Conservation (phyloP, 225 moss, liverwort and hornwort species). For the Bryoerythrophyllum caledonicum region DNA sequence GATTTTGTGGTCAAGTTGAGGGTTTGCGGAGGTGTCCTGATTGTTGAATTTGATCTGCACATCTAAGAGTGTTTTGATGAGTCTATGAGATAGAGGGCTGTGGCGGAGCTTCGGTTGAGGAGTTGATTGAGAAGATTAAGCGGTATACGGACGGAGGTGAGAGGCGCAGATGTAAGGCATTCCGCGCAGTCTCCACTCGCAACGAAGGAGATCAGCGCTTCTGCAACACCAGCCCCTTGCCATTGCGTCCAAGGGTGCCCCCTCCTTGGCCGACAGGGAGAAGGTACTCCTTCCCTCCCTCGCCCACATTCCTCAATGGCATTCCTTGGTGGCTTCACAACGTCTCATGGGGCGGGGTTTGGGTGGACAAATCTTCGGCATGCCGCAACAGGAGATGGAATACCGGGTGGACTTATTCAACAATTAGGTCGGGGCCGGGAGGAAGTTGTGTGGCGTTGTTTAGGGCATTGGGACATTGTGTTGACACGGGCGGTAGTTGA, state of each 20-base stretch:
- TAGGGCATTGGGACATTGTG: background rate
- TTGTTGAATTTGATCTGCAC: no score
- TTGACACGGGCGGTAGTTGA: conserved; percentile 21
- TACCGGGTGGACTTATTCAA: conserved; percentile 94
- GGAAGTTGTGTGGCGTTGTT: no score
- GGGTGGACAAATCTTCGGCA: conserved; percentile 73
- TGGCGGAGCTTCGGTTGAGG: no score
- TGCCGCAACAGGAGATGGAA: conserved; percentile 99
- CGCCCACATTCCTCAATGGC: background rate
- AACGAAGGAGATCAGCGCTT: background rate
- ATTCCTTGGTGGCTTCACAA: background rate
- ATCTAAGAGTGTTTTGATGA: no score
- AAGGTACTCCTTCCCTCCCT: conserved; percentile 15
- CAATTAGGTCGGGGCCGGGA: conserved; percentile 45
- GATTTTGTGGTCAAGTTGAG: no score
- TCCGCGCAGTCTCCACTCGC: background rate
- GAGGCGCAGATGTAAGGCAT: no score
- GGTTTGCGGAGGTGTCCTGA: no score
- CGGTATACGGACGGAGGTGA: no score
- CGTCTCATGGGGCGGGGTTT: background rate
- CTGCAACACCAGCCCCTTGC: background rate
- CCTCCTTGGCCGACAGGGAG: conserved; percentile 31
- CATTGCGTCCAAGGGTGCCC: conserved; percentile 35
- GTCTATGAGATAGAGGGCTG: no score
- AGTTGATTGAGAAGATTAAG: no score